Percentiles rank a stretch among this genome's conserved stretches.
Evolutionary conservation across 179 eudicot genomes (phyloP).

Genomic region (Sideroxylon spinosum): DNA sequence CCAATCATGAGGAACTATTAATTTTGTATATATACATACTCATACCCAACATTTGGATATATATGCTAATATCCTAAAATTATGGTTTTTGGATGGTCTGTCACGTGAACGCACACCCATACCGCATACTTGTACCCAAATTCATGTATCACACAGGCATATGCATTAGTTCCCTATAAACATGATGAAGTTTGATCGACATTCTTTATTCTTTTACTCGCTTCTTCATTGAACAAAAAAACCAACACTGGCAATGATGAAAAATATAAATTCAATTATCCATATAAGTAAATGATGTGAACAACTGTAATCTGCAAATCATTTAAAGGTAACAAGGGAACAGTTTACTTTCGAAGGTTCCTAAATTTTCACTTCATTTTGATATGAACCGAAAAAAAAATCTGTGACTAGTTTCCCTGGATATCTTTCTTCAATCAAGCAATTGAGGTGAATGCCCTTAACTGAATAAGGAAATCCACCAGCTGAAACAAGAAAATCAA

Average conservation of each 20-base stretch:
- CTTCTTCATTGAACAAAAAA: background rate
- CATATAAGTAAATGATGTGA: background rate
- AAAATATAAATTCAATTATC: background rate
- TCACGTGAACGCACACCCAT: too few species aligned
- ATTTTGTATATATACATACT: too few species aligned
- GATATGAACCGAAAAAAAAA: background rate
- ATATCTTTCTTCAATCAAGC: background rate
- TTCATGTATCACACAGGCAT: background rate
- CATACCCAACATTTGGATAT: too few species aligned
- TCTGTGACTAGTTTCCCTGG: background rate
- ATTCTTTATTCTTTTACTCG: background rate
- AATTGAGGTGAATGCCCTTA: background rate
- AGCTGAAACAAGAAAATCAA: background rate
- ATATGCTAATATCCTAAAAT: too few species aligned
- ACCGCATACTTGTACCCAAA: too few species aligned
- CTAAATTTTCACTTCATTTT: background rate
- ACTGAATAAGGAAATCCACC: too few species aligned
- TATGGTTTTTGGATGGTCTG: too few species aligned
- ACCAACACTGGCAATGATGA: background rate
- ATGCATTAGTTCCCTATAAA: background rate
- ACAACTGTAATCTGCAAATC: background rate
- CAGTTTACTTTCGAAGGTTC: too few species aligned
- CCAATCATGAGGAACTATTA: too few species aligned
- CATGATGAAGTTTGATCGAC: background rate
- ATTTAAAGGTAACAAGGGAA: background rate